Percentiles rank a stretch among this genome's conserved stretches.
These are phyloP conservation scores for Naegleria gruberi DNA, from an alignment of 208 protist genomes.

Conservation along the genomic window DNA sequence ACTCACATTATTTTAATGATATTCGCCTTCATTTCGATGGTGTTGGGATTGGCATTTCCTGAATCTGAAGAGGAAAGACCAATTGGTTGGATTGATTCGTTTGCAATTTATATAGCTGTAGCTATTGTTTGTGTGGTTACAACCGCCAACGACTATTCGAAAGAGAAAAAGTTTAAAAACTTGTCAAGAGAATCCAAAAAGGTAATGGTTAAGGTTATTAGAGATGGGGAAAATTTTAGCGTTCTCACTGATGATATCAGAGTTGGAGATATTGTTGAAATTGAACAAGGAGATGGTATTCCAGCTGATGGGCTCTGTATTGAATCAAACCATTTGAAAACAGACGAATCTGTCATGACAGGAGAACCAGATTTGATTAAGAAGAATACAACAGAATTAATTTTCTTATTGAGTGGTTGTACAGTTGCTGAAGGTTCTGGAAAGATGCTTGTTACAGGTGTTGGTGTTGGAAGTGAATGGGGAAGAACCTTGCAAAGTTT, in stretches of 20 bases:
- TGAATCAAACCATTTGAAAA: constrained; percentile 46
- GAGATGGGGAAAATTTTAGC: constrained; percentile 43
- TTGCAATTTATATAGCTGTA: constrained; percentile 89
- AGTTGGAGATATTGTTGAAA: constrained; percentile 85
- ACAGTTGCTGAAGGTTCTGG: constrained; percentile 63
- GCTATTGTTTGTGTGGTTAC: constrained; percentile 81
- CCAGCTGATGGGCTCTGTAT: constrained; percentile 85
- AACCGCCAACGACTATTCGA: constrained; percentile 84
- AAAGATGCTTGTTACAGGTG: constrained; percentile 63
- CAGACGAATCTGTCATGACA: constrained; percentile 83
- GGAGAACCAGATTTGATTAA: constrained; percentile 79
- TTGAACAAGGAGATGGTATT: constrained; percentile 75
- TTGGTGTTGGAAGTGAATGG: constrained; percentile 43
- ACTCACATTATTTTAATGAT: constrained; percentile 62
- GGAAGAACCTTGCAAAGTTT: not conserved
- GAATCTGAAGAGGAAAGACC: constrained; percentile 38
- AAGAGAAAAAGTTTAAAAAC: constrained; percentile 84
- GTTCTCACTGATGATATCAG: constrained; percentile 71
- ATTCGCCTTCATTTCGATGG: constrained; percentile 58
- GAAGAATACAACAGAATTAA: constrained; percentile 54
- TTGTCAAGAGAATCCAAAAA: constrained; percentile 62
- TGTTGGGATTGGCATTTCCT: constrained; percentile 62
- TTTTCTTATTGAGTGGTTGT: constrained; percentile 73
- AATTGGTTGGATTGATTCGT: constrained; percentile 85
- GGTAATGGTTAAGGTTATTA: constrained; percentile 42